Percentiles rank a stretch among this genome's conserved stretches.
phyloP scores from a whole-genome alignment of 2,329 filamentous ascomycete species.

The Aspergillus glaucus region DNA sequence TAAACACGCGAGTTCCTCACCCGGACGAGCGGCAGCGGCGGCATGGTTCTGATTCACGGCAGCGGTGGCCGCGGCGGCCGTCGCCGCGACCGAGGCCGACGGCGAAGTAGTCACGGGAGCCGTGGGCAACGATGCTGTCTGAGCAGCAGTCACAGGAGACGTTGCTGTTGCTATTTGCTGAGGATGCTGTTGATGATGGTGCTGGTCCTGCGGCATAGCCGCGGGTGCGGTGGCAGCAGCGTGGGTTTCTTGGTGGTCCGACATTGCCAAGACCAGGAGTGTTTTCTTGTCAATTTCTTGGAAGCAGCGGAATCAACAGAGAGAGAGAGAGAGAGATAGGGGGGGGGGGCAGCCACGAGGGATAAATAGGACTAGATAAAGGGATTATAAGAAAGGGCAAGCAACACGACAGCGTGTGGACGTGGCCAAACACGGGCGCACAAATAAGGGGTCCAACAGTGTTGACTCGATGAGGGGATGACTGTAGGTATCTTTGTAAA shows the following conservation, averaged over 20 bases:
- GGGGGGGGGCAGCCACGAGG: neutral
- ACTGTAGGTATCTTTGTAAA: no score
- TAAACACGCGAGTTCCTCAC: constrained; percentile 48
- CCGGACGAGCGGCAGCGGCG: constrained; percentile 23
- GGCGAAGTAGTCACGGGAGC: constrained; percentile 18
- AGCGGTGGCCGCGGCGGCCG: constrained; percentile 32
- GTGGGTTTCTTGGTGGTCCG: constrained; percentile 29
- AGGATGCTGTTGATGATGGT: constrained; percentile 15
- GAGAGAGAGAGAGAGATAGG: constrained; percentile 2
- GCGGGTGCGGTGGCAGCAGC: neutral
- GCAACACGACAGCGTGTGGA: constrained; percentile 1
- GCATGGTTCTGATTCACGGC: constrained; percentile 25
- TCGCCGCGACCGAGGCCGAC: constrained; percentile 27
- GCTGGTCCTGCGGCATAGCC: neutral
- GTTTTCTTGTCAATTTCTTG: constrained; percentile 27
- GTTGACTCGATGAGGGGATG: no score
- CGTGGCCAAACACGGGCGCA: no score
- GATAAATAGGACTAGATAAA: neutral
- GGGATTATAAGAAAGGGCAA: constrained; percentile 2
- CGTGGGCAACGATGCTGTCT: neutral
- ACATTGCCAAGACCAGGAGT: constrained; percentile 36
- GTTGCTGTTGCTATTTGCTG: constrained; percentile 14
- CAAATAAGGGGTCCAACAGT: no score
- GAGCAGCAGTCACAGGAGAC: constrained; percentile 11
- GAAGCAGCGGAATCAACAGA: constrained; percentile 24